phyloP scores from a whole-genome alignment of 371 early-diverging fungal genomes.

The Smittium culicis region DNA sequence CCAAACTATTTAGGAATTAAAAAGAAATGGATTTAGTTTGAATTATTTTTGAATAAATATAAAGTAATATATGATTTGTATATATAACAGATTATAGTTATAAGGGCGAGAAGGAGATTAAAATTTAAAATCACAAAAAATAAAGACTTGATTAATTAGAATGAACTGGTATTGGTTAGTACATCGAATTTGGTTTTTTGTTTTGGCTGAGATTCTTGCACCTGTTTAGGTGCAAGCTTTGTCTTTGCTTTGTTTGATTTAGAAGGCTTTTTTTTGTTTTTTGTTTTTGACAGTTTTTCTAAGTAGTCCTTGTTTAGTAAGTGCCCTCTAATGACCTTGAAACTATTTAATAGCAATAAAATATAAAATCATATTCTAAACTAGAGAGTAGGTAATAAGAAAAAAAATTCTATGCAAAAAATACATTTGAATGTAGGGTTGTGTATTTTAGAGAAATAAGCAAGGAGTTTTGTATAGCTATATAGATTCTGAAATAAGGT shows the following conservation, averaged over 20 bases:
- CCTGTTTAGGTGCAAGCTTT: no score
- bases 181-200: no score
- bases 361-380: background rate
- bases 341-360: conserved; percentile 9
- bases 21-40: no score
- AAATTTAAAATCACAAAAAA: background rate
- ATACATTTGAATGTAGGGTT: no score
- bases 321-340: conserved; percentile 45
- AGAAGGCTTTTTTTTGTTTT: conserved; percentile 27
- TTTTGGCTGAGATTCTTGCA: no score
- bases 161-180: no score
- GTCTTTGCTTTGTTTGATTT: background rate
- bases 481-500: conserved; percentile 13
- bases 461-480: background rate
- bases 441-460: no score
- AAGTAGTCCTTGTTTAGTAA: conserved; percentile 48
- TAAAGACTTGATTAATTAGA: no score
- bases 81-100: background rate
- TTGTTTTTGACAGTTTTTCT: conserved; percentile 35
- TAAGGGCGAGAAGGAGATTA: background rate
- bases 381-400: no score
- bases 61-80: no score
- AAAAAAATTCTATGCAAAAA: no score
- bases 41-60: no score
- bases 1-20: conserved; percentile 1